Conservation (phyloP, 2,329 filamentous ascomycete species). For the Trichoderma sp. region DNA sequence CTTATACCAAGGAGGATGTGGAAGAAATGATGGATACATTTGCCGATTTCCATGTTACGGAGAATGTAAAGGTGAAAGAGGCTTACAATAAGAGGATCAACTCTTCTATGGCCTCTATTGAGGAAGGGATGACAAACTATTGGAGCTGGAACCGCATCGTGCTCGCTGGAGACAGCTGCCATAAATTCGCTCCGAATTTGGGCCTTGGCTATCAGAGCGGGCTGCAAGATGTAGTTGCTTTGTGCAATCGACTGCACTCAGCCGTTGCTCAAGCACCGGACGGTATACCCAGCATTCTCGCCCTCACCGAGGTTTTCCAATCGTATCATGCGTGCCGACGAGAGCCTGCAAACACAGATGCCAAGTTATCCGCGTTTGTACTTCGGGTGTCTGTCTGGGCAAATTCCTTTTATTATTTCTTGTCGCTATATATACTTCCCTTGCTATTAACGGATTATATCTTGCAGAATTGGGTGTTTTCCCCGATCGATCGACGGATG, state of each 20-base stretch:
- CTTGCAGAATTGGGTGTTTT: not conserved
- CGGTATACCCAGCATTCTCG: not conserved
- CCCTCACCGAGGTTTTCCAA: not conserved
- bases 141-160: conserved; percentile 39
- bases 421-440: not conserved
- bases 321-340: not conserved
- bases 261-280: not conserved
- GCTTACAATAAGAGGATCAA: not conserved
- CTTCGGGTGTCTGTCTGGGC: not conserved
- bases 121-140: not conserved
- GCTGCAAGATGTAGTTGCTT: conserved; percentile 34
- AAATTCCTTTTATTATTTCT: not conserved
- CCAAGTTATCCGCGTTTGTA: not conserved
- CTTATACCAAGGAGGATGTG: not conserved
- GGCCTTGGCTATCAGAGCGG: conserved; percentile 39
- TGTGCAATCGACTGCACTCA: conserved; percentile 30
- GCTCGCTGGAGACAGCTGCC: conserved; percentile 38
- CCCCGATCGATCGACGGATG: not conserved
- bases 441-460: not conserved
- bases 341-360: not conserved
- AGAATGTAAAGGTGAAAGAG: not conserved
- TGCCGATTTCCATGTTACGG: not conserved
- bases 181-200: conserved; percentile 32
- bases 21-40: not conserved
- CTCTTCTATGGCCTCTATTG: not conserved